Base-by-base conservation (phyloP, 768 basidiomycete genomes). In the Tephrocybe sp. region DNA sequence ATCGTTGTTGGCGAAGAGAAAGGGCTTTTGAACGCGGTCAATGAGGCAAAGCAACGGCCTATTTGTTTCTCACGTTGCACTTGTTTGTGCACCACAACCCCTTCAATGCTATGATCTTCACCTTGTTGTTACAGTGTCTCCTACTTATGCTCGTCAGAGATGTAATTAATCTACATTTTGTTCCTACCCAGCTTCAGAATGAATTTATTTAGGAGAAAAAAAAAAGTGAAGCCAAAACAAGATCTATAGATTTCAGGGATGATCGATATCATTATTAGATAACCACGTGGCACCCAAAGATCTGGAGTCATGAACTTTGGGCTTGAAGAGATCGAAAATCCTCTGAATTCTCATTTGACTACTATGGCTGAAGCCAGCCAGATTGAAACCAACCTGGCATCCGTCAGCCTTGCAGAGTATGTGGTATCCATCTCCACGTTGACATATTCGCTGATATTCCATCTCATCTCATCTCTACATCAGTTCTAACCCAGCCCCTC, bases 1-100 rank as follows among this genome's bases (percentile, higher is more conserved):
- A 17, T 39, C 33, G 49, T 52, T 48, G 49, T 52, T 45, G 56
- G 23, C 43, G 23, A 51, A 45, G 49, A 51, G 48, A 41, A 47
- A 55, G 48, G 47, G 42, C 31, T 39, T 47, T 49, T 36, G 53
- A 48, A 60, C 59, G 57, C 57, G 56, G 59, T 60, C 59, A 58
- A 55, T 55, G 53, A 59, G 52, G 57, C 44, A 41, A 46, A 48
- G 39, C 38, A 49, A 26, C 26, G 26, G 32, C 35, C 55, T 53
- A 58, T 52, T 56, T 54, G 55, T 60, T 62, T 60, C 61, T 55
- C 61, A 62, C 61, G 59, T 55, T 60, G 57, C 50, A 39, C 52
- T 57, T 62, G 55, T 60, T 62, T 62, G 59, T 48, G 40, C 45
- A 38, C 40, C 36, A 26, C 26, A 26, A 26, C 26, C 26, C 26